A percentile compares a stretch with the other conserved stretches of the same genome.
Evolutionary conservation across 2,329 filamentous ascomycete genomes (phyloP).

Genomic region (Ceratocystis diversiconidia): DNA sequence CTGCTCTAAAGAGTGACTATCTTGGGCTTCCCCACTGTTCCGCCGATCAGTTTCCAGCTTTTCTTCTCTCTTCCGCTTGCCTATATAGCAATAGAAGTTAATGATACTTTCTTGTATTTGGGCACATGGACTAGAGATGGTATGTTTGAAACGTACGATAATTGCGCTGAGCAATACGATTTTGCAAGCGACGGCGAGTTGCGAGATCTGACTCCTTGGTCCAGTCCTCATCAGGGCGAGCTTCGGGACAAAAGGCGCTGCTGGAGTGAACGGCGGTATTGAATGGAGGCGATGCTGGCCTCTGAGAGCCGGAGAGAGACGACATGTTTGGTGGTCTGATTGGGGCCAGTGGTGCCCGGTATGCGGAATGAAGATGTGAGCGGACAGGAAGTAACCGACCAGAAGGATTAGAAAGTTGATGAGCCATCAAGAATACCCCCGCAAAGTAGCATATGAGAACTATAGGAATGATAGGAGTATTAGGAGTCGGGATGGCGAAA

Average conservation of each 20-base stretch:
- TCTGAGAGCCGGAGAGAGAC: background rate
- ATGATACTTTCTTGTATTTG: background rate
- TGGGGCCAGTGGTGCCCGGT: background rate
- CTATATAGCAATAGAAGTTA: background rate
- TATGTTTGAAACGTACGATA: constrained; percentile 44
- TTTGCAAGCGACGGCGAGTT: constrained; percentile 69
- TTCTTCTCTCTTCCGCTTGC: constrained; percentile 14
- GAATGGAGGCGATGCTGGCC: background rate
- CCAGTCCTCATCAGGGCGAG: constrained; percentile 96
- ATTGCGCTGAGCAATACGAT: constrained; percentile 61
- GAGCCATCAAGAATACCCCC: background rate
- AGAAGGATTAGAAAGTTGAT: background rate
- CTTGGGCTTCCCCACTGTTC: background rate
- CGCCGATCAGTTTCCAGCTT: constrained; percentile 7
- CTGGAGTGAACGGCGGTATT: constrained; percentile 40
- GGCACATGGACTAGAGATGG: constrained; percentile 50
- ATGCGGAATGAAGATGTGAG: background rate
- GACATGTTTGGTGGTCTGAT: background rate
- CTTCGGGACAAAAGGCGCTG: constrained; percentile 87
- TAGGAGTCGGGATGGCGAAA: background rate
- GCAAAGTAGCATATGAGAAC: background rate
- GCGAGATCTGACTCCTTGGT: constrained; percentile 97
- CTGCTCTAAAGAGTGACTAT: background rate
- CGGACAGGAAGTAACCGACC: background rate
- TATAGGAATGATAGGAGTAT: background rate